A percentile compares a stretch with the other conserved stretches of the same genome.
Conservation (phyloP, 345 rosid species). For the Syzygium oleosum region DNA sequence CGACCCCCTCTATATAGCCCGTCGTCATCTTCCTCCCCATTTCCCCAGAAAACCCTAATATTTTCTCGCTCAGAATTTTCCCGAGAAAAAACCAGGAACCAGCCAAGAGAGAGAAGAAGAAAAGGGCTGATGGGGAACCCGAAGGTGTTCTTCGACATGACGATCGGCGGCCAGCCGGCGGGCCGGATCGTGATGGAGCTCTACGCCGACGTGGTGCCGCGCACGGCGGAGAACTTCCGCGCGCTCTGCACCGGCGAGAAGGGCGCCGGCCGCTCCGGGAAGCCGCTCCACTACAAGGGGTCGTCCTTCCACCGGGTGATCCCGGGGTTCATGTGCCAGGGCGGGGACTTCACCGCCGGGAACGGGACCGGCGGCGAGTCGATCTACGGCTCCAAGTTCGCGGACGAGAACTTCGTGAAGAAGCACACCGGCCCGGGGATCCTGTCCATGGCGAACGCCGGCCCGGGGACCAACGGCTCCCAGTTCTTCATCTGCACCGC, state of each 20-base stretch:
- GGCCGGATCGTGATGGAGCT: slow-evolving; percentile 35
- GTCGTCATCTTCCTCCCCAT: neutral
- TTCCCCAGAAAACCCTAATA: neutral
- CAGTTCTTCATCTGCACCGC: slow-evolving; percentile 37
- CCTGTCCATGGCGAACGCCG: slow-evolving; percentile 39
- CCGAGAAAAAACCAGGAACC: neutral
- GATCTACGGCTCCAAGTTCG: slow-evolving; percentile 37
- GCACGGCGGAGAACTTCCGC: slow-evolving; percentile 44
- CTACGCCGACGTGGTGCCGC: slow-evolving; percentile 25
- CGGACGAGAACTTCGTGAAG: slow-evolving; percentile 35
- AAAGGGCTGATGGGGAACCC: slow-evolving; percentile 11
- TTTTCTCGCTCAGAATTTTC: neutral
- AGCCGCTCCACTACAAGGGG: slow-evolving; percentile 44
- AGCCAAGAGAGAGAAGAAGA: no score
- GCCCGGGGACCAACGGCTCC: slow-evolving; percentile 29
- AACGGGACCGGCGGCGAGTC: slow-evolving; percentile 45
- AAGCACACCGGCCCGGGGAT: slow-evolving; percentile 36
- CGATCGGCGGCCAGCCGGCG: slow-evolving; percentile 19
- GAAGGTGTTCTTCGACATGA: slow-evolving; percentile 28
- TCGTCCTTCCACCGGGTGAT: slow-evolving; percentile 37
- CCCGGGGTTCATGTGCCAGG: slow-evolving; percentile 47
- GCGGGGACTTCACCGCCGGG: slow-evolving; percentile 44
- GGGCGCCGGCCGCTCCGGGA: slow-evolving; percentile 23
- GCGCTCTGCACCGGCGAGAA: slow-evolving; percentile 47
- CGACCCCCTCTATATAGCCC: neutral